Base-by-base conservation (phyloP, 306 rosid species). In the Rosa lucieae region DNA sequence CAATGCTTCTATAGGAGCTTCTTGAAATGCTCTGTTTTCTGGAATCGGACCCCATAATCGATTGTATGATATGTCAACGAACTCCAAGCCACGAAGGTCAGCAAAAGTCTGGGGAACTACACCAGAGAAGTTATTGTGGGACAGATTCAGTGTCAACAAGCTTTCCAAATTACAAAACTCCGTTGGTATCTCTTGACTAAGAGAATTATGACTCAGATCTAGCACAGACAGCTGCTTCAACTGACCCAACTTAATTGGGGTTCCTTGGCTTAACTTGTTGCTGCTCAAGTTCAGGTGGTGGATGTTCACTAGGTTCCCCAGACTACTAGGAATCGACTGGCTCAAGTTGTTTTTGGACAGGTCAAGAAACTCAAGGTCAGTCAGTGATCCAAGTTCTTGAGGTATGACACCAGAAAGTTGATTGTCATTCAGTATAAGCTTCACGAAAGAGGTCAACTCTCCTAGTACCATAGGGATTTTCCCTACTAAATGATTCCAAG, bases 121-220 rank as follows among this genome's bases (percentile, higher is more conserved):
- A 52, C 88, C 90, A 42, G 77, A 58, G 15, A 87, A 86, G 15
- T 73, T 66, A 70, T 87, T 87, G 70, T 79, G 83, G 56, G 86
- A 87, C 51, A 87, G 80, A 63, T 87, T 76, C 35, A 87, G 32
- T 1, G 32, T 29, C 32, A 29, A 29, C 32, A 29, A 29, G 32
- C 32, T 29, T 29, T 29, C 32, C 49, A 87, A 52, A 15, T 49
- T 17, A 2, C 63, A 35, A 5, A 87, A 55, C 17, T 76, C 75
- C 7, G 43, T 21, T 15, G 90, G 86, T 37, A 84, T 84, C 13
- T 79, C 63, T 53, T 82, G 83, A 5, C 62, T 8, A 29, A 29
- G 32, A 29, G 32, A 29, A 29, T 29, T 29, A 29, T 29, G 32
- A 29, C 32, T 29, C 32, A 29, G 2, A 29, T 29, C 32, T 29